These are phyloP conservation scores for Penicillium frequentans DNA, from an alignment of 2,329 filamentous ascomycete genomes.

Conservation along the genomic window DNA sequence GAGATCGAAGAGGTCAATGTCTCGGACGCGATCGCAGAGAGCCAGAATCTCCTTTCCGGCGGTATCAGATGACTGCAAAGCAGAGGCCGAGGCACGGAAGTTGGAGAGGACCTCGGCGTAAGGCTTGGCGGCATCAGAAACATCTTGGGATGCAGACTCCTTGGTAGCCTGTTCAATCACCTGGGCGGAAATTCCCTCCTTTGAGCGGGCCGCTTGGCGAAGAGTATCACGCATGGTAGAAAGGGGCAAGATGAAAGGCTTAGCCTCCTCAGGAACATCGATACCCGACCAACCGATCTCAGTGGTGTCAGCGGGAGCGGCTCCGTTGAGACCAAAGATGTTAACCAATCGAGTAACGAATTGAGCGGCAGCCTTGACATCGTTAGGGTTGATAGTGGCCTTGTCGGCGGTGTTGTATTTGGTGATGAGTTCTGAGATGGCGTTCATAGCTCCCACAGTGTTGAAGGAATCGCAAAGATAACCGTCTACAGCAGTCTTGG, in stretches of 20 bases:
- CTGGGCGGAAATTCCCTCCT: slow-evolving; percentile 41
- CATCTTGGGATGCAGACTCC: slow-evolving; percentile 22
- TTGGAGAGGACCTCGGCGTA: slow-evolving; percentile 51
- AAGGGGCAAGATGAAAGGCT: slow-evolving; percentile 61
- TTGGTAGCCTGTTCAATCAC: slow-evolving; percentile 42
- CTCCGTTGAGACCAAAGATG: slow-evolving; percentile 71
- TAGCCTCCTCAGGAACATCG: slow-evolving; percentile 60
- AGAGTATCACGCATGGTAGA: slow-evolving; percentile 59
- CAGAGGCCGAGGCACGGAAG: slow-evolving; percentile 41
- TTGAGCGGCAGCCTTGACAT: slow-evolving; percentile 59
- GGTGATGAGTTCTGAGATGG: slow-evolving; percentile 75
- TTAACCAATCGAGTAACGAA: slow-evolving; percentile 84
- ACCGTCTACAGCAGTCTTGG: slow-evolving; percentile 59
- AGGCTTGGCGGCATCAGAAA: slow-evolving; percentile 34
- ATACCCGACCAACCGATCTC: slow-evolving; percentile 66
- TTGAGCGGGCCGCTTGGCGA: slow-evolving; percentile 55
- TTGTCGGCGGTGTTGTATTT: slow-evolving; percentile 65
- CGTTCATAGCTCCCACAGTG: slow-evolving; percentile 74
- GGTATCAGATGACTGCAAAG: slow-evolving; percentile 46
- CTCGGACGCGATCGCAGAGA: slow-evolving; percentile 77
- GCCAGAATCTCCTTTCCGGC: slow-evolving; percentile 71
- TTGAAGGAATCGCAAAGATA: slow-evolving; percentile 85
- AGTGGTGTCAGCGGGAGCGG: slow-evolving; percentile 33
- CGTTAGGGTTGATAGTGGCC: slow-evolving; percentile 46
- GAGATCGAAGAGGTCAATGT: slow-evolving; percentile 76